Base-by-base conservation (phyloP, 208 protist genomes). In the Crithidia fasciculata region DNA sequence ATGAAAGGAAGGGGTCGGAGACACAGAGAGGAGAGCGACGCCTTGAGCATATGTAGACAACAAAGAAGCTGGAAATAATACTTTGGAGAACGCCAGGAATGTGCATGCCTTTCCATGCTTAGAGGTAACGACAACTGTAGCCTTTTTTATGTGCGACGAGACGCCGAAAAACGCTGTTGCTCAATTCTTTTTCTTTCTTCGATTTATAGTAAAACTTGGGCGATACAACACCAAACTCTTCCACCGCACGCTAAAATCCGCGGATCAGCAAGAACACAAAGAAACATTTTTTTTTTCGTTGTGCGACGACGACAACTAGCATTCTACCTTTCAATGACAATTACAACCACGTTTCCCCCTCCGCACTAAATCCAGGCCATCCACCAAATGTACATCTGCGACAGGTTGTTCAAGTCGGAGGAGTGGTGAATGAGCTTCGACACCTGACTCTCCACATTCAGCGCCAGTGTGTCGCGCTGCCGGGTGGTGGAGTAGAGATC, bases 301-400 rank as follows among this genome's bases (percentile, higher is more conserved):
- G 28, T 28, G 28, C 28, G 0, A 28, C 0, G 28, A 28, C 28
- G 28, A 28, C 28, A 28, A 28, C 28, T 28, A 0, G 28, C 28
- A 28, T 28, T 28, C 28, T 28, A 28, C 28, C 28, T 28, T 28
- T 1, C 28, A 28, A 28, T 28, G 28, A 28, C 28, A 28, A 28
- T 1, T 1, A 28, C 28, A 28, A 1, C 28, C 28, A 28, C 28
- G 28, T 28, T 60, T 6, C 36, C 40, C 4, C 2, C 36, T 19
- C 37, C 16, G 15, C 36, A 12, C 83, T 86, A 98, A 8, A 97
- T 66, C 93, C 93, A 98, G 16, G 95, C 85, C 95, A 98, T 98
- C 97, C 97, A 99, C 94, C 97, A 98, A n/a, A 93, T 88, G 82
- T 98, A 99, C 95, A 99, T 98, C 39, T 94, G 83, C 15, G 82